phyloP scores from a whole-genome alignment of 306 rosid genomes.

The Mucuna pruriens region DNA sequence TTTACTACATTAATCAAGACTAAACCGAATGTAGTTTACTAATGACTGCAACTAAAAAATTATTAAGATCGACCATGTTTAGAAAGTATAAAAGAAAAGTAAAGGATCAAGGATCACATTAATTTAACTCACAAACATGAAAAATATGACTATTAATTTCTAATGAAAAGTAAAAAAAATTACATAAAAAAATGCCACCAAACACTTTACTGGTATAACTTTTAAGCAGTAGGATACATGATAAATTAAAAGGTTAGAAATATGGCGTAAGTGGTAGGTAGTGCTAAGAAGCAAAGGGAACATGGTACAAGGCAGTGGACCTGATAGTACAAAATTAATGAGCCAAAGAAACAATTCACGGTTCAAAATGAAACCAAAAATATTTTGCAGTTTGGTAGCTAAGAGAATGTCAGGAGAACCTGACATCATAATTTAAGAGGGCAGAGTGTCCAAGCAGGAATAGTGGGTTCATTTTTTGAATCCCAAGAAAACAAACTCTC shows the following conservation, averaged over 20 bases:
- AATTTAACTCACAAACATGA: too few species aligned
- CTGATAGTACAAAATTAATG: slow-evolving; percentile 30
- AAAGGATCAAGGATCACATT: too few species aligned
- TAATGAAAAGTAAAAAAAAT: too few species aligned
- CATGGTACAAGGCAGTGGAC: slow-evolving; percentile 36
- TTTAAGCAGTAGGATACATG: background rate
- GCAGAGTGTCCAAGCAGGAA: slow-evolving; percentile 40
- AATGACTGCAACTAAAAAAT: background rate
- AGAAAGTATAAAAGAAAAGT: too few species aligned
- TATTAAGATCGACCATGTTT: too few species aligned
- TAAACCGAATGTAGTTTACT: background rate
- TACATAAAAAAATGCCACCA: too few species aligned
- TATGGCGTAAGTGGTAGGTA: background rate
- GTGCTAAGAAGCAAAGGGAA: slow-evolving; percentile 13
- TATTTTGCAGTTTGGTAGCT: slow-evolving; percentile 34
- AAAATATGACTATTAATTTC: too few species aligned
- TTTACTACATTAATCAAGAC: too few species aligned
- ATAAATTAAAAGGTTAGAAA: background rate
- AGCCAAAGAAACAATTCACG: slow-evolving; percentile 30
- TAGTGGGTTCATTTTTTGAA: slow-evolving; percentile 52
- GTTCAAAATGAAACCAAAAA: slow-evolving; percentile 25
- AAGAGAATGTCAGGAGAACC: slow-evolving; percentile 45
- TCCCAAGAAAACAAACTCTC: slow-evolving; percentile 85
- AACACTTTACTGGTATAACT: too few species aligned
- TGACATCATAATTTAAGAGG: slow-evolving; percentile 38